phyloP scores from a whole-genome alignment of 208 protist species.

The Blechomonas ayalai region DNA sequence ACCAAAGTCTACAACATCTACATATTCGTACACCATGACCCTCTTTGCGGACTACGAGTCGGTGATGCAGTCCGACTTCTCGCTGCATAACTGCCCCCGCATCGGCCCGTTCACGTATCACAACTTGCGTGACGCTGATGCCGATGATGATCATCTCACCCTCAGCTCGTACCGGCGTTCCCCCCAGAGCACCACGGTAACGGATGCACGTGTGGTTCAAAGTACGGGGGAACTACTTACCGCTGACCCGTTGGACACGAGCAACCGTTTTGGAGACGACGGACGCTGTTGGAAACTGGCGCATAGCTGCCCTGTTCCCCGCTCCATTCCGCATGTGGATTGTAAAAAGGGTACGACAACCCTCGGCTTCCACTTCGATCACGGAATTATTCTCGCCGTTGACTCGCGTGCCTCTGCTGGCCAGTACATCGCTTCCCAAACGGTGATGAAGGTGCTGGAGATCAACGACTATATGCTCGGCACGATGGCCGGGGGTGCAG shows the following conservation, averaged over 20 bases:
- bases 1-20: too few relatives aligned
- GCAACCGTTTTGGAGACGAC: slow-evolving; percentile 45
- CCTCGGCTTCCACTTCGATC: slow-evolving; percentile 97
- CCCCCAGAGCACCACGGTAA: not conserved
- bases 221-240: slow-evolving; percentile 56
- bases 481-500: slow-evolving; percentile 99
- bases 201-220: slow-evolving; percentile 23
- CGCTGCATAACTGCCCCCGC: slow-evolving; percentile 62
- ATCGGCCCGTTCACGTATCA: slow-evolving; percentile 84
- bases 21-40: too few relatives aligned
- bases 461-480: slow-evolving; percentile 99
- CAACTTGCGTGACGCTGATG: slow-evolving; percentile 28
- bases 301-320: slow-evolving; percentile 70
- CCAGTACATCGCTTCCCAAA: slow-evolving; percentile 98
- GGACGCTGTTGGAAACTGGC: slow-evolving; percentile 69
- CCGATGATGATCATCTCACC: slow-evolving; percentile 14
- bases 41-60: slow-evolving; percentile 70
- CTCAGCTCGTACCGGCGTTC: slow-evolving; percentile 19
- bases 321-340: slow-evolving; percentile 74
- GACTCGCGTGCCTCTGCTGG: slow-evolving; percentile 99
- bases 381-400: slow-evolving; percentile 98
- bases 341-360: slow-evolving; percentile 98
- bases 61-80: slow-evolving; percentile 68
- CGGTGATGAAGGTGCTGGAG: slow-evolving; percentile 99
- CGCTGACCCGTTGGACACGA: slow-evolving; percentile 68